These are phyloP conservation scores for Piedraia hortae DNA, from an alignment of 2,329 filamentous ascomycete species.

Conservation along the genomic window DNA sequence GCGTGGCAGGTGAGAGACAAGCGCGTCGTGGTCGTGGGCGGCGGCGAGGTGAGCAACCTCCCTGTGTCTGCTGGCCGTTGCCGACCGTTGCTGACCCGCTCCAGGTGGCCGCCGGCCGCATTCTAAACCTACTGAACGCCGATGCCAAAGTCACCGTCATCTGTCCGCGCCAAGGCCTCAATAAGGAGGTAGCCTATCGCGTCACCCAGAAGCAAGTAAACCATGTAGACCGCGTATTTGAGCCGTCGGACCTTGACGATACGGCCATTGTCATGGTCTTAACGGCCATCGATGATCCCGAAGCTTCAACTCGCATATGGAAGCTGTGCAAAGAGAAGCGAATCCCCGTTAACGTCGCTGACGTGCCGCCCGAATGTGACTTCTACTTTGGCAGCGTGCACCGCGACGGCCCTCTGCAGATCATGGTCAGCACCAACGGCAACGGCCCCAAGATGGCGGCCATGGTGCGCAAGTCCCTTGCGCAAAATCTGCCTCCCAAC, in stretches of 20 bases:
- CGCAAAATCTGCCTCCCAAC: constrained; percentile 43
- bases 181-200: constrained; percentile 66
- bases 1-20: constrained; percentile 89
- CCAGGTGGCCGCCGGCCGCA: constrained; percentile 83
- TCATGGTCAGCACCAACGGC: constrained; percentile 97
- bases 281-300: constrained; percentile 76
- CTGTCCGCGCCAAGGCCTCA: constrained; percentile 49
- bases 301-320: constrained; percentile 74
- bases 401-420: constrained; percentile 78
- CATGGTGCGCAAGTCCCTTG: constrained; percentile 60
- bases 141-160: constrained; percentile 76
- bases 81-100: neutral
- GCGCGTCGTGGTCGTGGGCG: constrained; percentile 72
- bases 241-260: constrained; percentile 58
- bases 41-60: constrained; percentile 44
- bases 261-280: constrained; percentile 53
- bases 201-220: constrained; percentile 47
- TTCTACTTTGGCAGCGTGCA: constrained; percentile 97
- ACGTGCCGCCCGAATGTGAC: constrained; percentile 88
- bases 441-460: constrained; percentile 81
- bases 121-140: constrained; percentile 81
- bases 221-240: constrained; percentile 60
- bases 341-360: constrained; percentile 83
- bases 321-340: constrained; percentile 66
- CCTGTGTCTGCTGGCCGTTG: neutral